Evolutionary conservation across 148 eudicot genomes (phyloP), one percentile per base, ranked within the genome.

Genomic region (Arbutus unedo): DNA sequence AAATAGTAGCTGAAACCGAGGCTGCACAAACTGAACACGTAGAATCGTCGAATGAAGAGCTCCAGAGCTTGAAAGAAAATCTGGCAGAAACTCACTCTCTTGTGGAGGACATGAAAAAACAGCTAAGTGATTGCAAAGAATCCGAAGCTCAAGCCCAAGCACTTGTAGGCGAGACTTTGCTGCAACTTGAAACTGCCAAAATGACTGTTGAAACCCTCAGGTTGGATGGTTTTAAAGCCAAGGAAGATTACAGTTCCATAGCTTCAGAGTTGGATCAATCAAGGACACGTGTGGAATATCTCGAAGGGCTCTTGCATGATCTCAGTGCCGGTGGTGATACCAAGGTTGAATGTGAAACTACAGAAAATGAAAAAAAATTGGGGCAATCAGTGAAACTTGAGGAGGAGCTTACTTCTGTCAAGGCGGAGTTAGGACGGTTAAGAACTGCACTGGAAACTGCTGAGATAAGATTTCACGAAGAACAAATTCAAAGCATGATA

Each of bases 111-210:
- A 91, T 93, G 95, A 93, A 87, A 83, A 84, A 48, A 54, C 92
- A 96, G 85, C 88, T 96, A 23, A 83, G 75, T 0, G 90, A 81
- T 21, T 81, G 90, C 82, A 88, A 88, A 85, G 86, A 87, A 83
- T 93, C 95, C 6, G 95, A 96, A 88, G 88, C 89, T 66, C 85
- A 86, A 51, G 95, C 98, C 16, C 93, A 89, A 67, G 85, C 79
- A 44, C 84, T 90, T 9, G 89, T 89, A 47, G 80, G 67, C 25
- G 91, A 92, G 84, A 93, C 96, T 51, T 82, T 94, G 44, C 78
- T 87, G 50, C 96, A 94, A 83, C 91, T 96, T 16, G 94, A 92
- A 86, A 88, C 85, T 25, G 97, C 98, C 8, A 96, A 91, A 80
- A 91, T 82, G 79, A 87, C 89, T 16, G 87, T 91, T 50, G 93